Base-by-base conservation (phyloP, 2,329 filamentous ascomycete species). In the Aspergillus ochraceoroseus region DNA sequence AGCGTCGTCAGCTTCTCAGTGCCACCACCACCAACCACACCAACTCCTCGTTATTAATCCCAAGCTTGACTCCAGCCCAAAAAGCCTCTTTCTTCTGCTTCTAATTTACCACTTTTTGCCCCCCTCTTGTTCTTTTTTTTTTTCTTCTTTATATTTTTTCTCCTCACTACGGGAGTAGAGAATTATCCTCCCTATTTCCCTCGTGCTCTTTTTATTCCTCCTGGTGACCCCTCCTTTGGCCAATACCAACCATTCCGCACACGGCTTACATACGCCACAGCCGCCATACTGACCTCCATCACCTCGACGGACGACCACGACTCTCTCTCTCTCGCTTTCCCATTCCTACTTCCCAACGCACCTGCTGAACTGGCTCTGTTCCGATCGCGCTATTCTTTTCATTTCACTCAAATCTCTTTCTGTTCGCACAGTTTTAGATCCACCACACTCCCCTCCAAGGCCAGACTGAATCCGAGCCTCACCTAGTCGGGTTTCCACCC, bases 201-300 rank as follows among this genome's bases (percentile, higher is more conserved):
- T 12, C 28, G 31, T 39, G 19, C 17, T 29, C 26, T 13, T 27
- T 28, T 18, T 19, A 18, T 27, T 23, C 34, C 14, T 43, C 23
- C 9, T 27, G 2, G 20, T 29, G n/a, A n/a, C n/a, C n/a, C n/a
- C n/a, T n/a, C n/a, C n/a, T n/a, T n/a, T n/a, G n/a, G n/a, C n/a
- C n/a, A n/a, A n/a, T n/a, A n/a, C n/a, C 18, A n/a, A 39, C 41
- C 39, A 42, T 44, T 42, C 44, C 40, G 38, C 34, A 42, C 42
- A 35, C 44, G 48, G 48, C 48, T 51, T 47, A 48, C 46, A 47
- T 45, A 46, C 46, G 38, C 48, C 44, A 39, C 35, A 35, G 28
- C 42, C 32, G 33, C 42, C 20, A 27, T 23, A 39, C 41, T 35
- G 26, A 42, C 33, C 18, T 31, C 27, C 28, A 22, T 32, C 29